Evolutionary conservation across 306 rosid genomes (phyloP).

Genomic region (Prunus persica): DNA sequence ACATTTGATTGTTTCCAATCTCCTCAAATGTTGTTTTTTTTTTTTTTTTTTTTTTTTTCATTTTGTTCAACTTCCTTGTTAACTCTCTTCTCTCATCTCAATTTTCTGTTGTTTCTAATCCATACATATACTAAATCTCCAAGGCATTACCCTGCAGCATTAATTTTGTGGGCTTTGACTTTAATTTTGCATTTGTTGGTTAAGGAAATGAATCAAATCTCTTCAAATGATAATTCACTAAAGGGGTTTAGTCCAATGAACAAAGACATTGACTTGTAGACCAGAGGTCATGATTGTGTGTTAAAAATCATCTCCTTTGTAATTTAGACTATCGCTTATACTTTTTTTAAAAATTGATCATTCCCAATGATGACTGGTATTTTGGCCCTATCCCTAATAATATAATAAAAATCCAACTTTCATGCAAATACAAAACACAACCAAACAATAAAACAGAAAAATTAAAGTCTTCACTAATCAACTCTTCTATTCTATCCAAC

Average conservation of each 20-base stretch:
- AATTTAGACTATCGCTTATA: no score
- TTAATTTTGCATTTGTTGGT: neutral
- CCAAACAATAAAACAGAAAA: constrained; percentile 5
- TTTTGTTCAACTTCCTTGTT: neutral
- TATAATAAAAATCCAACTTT: neutral
- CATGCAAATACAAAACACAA: constrained; percentile 11
- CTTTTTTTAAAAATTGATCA: neutral
- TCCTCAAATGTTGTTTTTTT: neutral
- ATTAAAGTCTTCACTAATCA: neutral
- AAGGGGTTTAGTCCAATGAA: no score
- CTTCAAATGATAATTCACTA: neutral
- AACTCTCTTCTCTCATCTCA: no score
- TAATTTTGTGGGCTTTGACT: neutral
- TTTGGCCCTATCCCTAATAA: constrained; percentile 2
- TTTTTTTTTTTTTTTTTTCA: no score
- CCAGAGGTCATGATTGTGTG: no score
- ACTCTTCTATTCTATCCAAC: neutral
- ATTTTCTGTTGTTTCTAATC: neutral
- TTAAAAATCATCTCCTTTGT: no score
- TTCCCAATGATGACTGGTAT: neutral
- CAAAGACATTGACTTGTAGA: no score
- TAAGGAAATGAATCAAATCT: neutral
- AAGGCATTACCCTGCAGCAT: neutral
- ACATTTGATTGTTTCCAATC: neutral
- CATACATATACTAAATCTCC: neutral